Evolutionary conservation across 306 rosid species (phyloP), one percentile per base, ranked within the genome.

Genomic region (Fagus sylvatica): DNA sequence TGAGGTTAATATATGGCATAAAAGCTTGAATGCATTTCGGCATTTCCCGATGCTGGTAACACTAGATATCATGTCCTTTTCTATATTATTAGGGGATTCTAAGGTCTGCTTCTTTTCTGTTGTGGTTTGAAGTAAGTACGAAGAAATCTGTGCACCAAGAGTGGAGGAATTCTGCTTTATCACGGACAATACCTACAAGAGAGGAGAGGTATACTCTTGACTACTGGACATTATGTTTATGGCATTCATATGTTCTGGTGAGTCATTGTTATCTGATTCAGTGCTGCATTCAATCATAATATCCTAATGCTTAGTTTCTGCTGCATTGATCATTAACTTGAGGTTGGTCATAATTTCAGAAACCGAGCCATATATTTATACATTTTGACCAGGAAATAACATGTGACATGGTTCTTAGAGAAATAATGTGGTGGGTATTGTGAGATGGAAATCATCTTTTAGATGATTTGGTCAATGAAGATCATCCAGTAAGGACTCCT

Each of bases 91-190:
- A 16, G n/a, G 60, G 40, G 60, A 57, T 57, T 75, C 83, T 81
- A 76, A 86, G 6, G 48, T 17, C 68, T 70, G 70, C 62, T 83
- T 69, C 6, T 80, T 77, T 83, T 76, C 79, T 65, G 56, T 76
- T 81, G 74, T 83, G 84, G 34, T 65, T 78, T 80, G 66, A 48
- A 94, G 98, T 46, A 94, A 94, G 78, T 94, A 94, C 48, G 96
- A 94, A 87, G 98, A 94, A 90, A 92, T 89, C 28, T 69, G 87
- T 84, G 94, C 98, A 49, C 97, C 96, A 34, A 83, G 78, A 70
- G 89, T 90, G 51, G 94, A 91, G 81, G 97, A 94, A 28, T 91
- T 94, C 82, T 92, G 96, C 84, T 69, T 85, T 87, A 90, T 94
- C 82, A 94, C 98, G 15, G 98, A 94, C 74, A 85, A 83, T 80